Percentiles rank a stretch among this genome's conserved stretches.
Evolutionary conservation across 306 rosid genomes (phyloP).

Genomic region (Sicyos baderoa): DNA sequence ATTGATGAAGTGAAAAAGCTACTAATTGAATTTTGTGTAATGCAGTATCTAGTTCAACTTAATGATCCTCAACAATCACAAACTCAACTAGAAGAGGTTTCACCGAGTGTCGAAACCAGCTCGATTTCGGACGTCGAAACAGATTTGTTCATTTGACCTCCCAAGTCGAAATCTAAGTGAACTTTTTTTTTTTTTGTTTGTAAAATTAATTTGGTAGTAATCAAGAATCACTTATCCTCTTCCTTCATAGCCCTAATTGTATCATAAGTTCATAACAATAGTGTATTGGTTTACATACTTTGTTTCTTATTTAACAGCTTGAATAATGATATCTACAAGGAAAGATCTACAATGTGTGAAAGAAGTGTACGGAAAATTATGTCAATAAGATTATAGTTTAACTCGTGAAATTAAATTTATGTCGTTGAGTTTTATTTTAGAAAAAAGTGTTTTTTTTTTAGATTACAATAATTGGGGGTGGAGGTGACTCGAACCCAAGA

Average conservation of each 20-base stretch:
- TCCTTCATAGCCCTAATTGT: not conserved
- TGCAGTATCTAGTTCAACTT: not conserved
- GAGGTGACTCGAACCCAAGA: too few species aligned
- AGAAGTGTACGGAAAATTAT: not conserved
- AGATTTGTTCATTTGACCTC: constrained; percentile 52
- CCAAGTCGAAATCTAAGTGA: constrained; percentile 31
- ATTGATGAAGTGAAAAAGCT: not conserved
- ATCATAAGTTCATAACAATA: not conserved
- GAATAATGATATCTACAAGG: not conserved
- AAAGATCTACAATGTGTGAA: not conserved
- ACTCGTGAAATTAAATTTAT: too few species aligned
- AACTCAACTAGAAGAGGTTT: constrained; percentile 24
- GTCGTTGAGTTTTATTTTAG: too few species aligned
- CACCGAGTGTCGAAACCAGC: constrained; percentile 28
- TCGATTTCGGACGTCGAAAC: constrained; percentile 48
- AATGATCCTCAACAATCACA: constrained; percentile 6
- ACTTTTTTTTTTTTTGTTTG: not conserved
- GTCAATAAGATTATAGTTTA: too few species aligned
- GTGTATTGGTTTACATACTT: not conserved
- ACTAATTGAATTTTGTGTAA: not conserved
- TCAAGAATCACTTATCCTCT: not conserved
- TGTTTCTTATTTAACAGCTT: not conserved
- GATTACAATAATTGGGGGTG: too few species aligned
- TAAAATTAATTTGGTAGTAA: constrained; percentile 10
- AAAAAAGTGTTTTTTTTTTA: too few species aligned